Evolutionary conservation across 345 rosid species (phyloP), one percentile per base, ranked within the genome.

Genomic region (Euphorbia tirucalli): DNA sequence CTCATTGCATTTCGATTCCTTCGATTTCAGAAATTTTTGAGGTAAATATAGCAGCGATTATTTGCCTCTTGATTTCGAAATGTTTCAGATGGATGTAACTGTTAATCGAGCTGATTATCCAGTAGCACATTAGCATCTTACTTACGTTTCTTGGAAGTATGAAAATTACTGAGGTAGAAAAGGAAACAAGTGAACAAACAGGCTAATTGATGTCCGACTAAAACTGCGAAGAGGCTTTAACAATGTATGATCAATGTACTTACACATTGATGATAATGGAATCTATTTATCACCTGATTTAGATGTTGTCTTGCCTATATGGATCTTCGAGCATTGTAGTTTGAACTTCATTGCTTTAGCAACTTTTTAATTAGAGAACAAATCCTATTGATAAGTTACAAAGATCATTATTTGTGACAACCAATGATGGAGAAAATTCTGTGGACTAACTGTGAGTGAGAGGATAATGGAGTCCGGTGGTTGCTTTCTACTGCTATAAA

Each of bases 1-100:
- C 66, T 83, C 35, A 78, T 86, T 52, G 87, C 78, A 0, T 70
- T 56, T 43, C 74, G 71, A 32, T 70, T 69, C 55, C 63, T 78
- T 61, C 71, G 63, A 35, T 64, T 78, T 59, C 78, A 78, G 62
- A 30, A 72, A 31, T 18, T 50, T 35, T 54, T 72, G 21, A 72
- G 81, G 81, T 78, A 69, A 70, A 31, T 57, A 21, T 41, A 32
- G 48, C 15, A 11, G 52, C 0, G 8, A 28, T 19, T 48, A 15
- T 32, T 11, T 41, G 11, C 68, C 32, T 16, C 10, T 48, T 1
- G n/a, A 43, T 58, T 58, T 61, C 2, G 2, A 22, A 9, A 19
- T 61, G 24, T 21, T 60, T 15, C 4, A 60, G 21, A 60, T 60
- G 11, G 11, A 7, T 52, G 19, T 52, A 7, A 10, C 7, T 3